These are phyloP conservation scores for Boletus semigastroideus DNA, from an alignment of 1,284 basidiomycete genomes.

Conservation along the genomic window DNA sequence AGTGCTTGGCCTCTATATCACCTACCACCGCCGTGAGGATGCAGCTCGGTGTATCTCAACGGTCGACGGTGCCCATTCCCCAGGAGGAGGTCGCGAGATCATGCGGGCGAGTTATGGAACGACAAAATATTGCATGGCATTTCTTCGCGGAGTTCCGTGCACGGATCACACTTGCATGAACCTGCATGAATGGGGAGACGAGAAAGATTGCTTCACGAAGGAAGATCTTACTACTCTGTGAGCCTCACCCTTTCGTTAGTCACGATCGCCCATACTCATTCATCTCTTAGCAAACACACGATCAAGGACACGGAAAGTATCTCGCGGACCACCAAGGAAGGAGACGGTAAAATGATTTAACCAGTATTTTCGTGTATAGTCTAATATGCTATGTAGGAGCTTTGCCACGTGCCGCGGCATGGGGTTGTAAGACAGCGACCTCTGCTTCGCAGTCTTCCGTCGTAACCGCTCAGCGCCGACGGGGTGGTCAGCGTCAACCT, in stretches of 20 bases:
- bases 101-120: slow-evolving; percentile 96
- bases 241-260: slow-evolving; percentile 33
- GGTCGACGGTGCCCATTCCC: slow-evolving; percentile 88
- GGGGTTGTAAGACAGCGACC: slow-evolving; percentile 62
- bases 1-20: slow-evolving; percentile 93
- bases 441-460: slow-evolving; percentile 24
- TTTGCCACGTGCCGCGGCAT: slow-evolving; percentile 81
- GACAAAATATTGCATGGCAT: slow-evolving; percentile 97
- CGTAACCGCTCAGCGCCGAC: slow-evolving; percentile 37
- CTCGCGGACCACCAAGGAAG: slow-evolving; percentile 53
- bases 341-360: slow-evolving; percentile 51
- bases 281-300: slow-evolving; percentile 69
- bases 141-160: slow-evolving; percentile 86
- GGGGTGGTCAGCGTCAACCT: slow-evolving; percentile 42
- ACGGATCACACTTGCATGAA: slow-evolving; percentile 90
- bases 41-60: slow-evolving; percentile 91
- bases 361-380: background rate
- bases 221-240: slow-evolving; percentile 89
- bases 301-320: slow-evolving; percentile 82
- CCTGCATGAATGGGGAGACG: slow-evolving; percentile 97
- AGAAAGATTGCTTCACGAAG: slow-evolving; percentile 95
- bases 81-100: slow-evolving; percentile 75
- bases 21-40: slow-evolving; percentile 93
- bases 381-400: slow-evolving; percentile 35
- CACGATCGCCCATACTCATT: slow-evolving; percentile 5